Evolutionary conservation across 352 stramenopile species (phyloP), one percentile per base, ranked within the genome.

Genomic region (Phytophthora fragariaefolia): DNA sequence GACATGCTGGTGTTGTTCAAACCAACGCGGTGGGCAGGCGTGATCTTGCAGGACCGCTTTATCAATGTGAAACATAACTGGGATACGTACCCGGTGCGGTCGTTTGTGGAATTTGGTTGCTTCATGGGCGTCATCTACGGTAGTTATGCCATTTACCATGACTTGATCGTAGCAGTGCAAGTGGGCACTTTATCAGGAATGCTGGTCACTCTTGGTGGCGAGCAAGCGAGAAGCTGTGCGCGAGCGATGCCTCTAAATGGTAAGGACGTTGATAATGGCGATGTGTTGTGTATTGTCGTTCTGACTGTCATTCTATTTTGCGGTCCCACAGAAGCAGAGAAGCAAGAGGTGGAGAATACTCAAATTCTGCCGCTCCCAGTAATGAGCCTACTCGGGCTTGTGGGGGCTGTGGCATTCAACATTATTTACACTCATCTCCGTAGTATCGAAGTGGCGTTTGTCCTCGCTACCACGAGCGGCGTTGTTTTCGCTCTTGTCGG

Each of bases 81-180:
- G 88, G 24, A 73, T n/a, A 59, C 76, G 50, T 88, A 93, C 49
- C 85, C 86, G 0, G 85, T 96, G 8, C 84, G 88, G 0, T 94
- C 85, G 2, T 96, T 96, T 55, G 88, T 96, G 42, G 88, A 96
- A 50, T 70, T 92, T 24, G 88, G 88, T 6, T 93, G 85, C 67
- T 96, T 92, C 34, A 59, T 96, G n/a, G 85, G 88, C 28, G 88
- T 96, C 34, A 96, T 96, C 49, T 96, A 96, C 57, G 88, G 88
- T 12, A 94, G 84, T 61, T 88, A 93, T 49, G 85, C 83, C n/a
- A 94, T 94, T 34, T 96, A 94, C 18, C 68, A 80, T 7, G 85
- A 96, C 47, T 59, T 96, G 5, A 58, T 91, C 9, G 86, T 93
- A 23, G 88, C 88, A 15, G 80, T 91, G n/a, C 88, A 96, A 78